Evolutionary conservation across 257 asterid genomes (phyloP).

Genomic region (Lavandula angustifolia): DNA sequence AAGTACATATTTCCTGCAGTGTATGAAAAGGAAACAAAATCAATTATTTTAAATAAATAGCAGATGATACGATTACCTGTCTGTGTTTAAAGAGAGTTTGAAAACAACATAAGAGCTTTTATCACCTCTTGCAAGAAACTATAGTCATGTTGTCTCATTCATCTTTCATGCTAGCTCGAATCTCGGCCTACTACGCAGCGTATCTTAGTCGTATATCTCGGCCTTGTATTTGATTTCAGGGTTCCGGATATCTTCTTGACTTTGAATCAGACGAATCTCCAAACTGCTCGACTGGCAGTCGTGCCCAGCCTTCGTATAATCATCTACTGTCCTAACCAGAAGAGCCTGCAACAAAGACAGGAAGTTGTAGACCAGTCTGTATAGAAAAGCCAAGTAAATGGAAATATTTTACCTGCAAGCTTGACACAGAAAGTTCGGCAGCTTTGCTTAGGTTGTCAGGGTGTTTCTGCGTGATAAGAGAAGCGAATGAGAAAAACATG

Average conservation of each 20-base stretch:
- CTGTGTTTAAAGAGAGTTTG: no score
- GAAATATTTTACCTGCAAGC: conserved; percentile 71
- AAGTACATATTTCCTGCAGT: no score
- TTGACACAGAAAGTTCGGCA: conserved; percentile 95
- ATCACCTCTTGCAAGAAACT: no score
- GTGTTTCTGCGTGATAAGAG: conserved; percentile 60
- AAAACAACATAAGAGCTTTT: no score
- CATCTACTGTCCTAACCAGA: conserved; percentile 68
- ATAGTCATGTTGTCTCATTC: no score
- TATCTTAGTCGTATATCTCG: conserved; percentile 51
- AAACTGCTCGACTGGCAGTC: conserved; percentile 83
- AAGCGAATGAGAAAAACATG: conserved; percentile 31
- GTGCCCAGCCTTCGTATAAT: conserved; percentile 75
- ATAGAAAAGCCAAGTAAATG: not conserved
- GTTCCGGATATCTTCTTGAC: conserved; percentile 84
- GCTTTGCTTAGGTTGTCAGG: conserved; percentile 89
- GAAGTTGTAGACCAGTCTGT: no score
- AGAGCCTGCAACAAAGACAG: conserved; percentile 62
- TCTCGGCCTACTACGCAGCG: not conserved
- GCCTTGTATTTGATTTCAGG: conserved; percentile 84
- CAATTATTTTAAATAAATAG: no score
- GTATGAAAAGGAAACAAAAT: no score
- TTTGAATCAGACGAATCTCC: conserved; percentile 91
- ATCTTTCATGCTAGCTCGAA: not conserved
- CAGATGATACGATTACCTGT: no score